Base-by-base conservation (phyloP, 176 grass and related monocot genomes). In the Avena insularis region DNA sequence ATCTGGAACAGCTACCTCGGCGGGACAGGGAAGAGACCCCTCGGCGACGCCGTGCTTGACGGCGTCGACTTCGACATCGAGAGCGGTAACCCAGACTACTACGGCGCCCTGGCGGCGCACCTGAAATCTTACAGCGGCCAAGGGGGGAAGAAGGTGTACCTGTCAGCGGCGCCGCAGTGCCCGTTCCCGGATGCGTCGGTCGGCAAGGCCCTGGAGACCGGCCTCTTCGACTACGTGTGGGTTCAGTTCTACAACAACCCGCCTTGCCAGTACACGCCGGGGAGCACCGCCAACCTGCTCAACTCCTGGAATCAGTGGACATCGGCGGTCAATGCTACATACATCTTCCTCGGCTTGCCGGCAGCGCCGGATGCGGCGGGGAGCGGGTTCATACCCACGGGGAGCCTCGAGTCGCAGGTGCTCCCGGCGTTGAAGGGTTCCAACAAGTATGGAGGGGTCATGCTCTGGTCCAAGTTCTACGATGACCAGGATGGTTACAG, bases 61-160 rank as follows among this genome's bases (percentile, higher is more conserved):
- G 90, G 93, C 35, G 84, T 95, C n/a, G 93, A 95, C 85, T 88
- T 95, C 61, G 88, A 95, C 89, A 93, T 93, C 54, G 91, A 90
- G 72, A 69, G 85, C 19, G 94, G 91, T 1, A 79, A 86, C 86
- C 71, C 84, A 0, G 60, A 77, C 60, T 83, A 93, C 87, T 96
- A 91, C 17, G 89, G 84, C 7, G 87, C 78, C 10, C 88, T 96
- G 2, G 94, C 91, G 12, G 56, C 83, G 4, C 82, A 71, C 65
- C 91, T 95, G 35, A 88, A 84, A 9, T 47, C 78, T 58, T 90
- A 86, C 15, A 57, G 78, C 58, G 56, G 15, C 70, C 33, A 75
- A 21, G 83, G 77, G 1, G 80, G 71, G 2, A 91, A 75, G 55
- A 40, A 87, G 38, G 38, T 43, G 38, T 43, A 43, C 38, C 38